Percentiles rank a stretch among this genome's conserved stretches.
These are phyloP conservation scores for Parachlorella kessleri DNA, from an alignment of 139 green algal genomes.

Conservation along the genomic window DNA sequence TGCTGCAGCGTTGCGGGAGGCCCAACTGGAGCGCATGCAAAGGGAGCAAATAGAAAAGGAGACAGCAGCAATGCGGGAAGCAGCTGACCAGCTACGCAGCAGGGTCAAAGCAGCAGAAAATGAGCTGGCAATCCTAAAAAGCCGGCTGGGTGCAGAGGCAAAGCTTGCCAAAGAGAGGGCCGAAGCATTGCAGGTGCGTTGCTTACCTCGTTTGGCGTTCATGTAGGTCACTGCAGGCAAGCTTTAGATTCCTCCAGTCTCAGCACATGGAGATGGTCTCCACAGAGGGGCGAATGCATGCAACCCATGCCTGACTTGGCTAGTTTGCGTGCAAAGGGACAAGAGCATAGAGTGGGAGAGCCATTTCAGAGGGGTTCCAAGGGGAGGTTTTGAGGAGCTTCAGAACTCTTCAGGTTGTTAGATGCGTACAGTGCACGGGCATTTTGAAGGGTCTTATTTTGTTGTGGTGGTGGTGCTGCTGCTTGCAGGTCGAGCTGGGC, in stretches of 20 bases:
- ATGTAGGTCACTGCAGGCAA: too few species aligned
- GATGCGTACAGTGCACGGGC: too few species aligned
- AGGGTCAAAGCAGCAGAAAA: background rate
- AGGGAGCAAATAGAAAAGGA: slow-evolving; percentile 40
- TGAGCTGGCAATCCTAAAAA: slow-evolving; percentile 29
- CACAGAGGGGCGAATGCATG: background rate
- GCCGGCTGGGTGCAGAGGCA: background rate
- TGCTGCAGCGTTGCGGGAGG: slow-evolving; percentile 53
- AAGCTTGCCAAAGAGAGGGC: background rate
- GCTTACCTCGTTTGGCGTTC: background rate
- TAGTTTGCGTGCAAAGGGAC: background rate
- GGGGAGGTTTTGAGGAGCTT: too few species aligned
- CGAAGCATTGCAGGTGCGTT: slow-evolving; percentile 1
- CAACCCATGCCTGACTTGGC: background rate
- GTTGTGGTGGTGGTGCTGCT: background rate
- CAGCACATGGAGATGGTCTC: background rate
- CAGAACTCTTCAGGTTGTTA: too few species aligned
- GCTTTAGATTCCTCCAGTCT: background rate
- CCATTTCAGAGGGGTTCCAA: too few species aligned
- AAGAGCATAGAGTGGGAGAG: background rate
- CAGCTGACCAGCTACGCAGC: background rate
- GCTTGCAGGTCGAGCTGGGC: slow-evolving; percentile 42
- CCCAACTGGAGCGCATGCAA: slow-evolving; percentile 53
- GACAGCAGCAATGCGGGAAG: slow-evolving; percentile 4
- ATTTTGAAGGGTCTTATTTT: too few species aligned